Evolutionary conservation across 345 rosid genomes (phyloP).

Genomic region (Corymbia maculata): DNA sequence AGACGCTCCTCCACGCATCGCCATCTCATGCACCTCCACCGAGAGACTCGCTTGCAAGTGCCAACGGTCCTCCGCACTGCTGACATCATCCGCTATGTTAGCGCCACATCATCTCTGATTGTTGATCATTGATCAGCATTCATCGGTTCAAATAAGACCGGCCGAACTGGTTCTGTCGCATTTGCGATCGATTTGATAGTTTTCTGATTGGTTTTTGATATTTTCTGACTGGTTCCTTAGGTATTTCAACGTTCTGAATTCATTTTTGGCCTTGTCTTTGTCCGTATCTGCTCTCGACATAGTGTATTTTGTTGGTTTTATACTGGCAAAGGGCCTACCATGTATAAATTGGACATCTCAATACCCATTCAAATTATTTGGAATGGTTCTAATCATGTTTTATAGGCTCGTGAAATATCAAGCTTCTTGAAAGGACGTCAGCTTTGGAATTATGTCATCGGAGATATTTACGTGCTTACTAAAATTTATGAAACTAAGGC

Average conservation of each 20-base stretch:
- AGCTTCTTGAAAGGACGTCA: neutral
- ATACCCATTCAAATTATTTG: neutral
- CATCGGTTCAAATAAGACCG: neutral
- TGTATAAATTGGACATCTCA: no score
- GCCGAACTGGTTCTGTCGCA: neutral
- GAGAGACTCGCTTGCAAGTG: no score
- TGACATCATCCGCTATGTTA: neutral
- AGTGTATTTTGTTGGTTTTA: neutral
- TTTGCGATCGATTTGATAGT: no score
- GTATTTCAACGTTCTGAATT: neutral
- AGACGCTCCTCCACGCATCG: neutral
- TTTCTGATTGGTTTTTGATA: neutral
- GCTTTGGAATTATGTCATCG: neutral
- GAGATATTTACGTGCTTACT: neutral
- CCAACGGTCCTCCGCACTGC: neutral
- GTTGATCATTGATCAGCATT: neutral
- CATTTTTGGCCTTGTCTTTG: neutral
- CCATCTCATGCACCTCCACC: no score
- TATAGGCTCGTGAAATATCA: neutral
- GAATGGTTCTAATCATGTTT: neutral
- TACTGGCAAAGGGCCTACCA: neutral
- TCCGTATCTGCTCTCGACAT: neutral
- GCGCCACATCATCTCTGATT: neutral
- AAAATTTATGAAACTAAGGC: no score
- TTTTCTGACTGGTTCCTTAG: neutral